Evolutionary conservation across 1,284 basidiomycete species (phyloP).

Genomic region (Leccinum fallax): DNA sequence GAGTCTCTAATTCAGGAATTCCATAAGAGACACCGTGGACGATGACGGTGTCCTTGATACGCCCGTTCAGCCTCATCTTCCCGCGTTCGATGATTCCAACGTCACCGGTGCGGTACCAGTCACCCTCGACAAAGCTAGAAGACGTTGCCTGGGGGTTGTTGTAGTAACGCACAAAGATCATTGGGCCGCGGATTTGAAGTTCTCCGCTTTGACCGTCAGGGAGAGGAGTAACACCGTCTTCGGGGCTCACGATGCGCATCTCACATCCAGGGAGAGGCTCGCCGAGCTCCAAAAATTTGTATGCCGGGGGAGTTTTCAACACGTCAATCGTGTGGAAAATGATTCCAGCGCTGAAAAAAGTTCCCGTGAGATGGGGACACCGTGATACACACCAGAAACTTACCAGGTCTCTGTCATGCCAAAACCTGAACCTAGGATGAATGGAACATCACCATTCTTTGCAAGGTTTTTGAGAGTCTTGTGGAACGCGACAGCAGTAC

Average conservation of each 20-base stretch:
- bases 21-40: neutral
- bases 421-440: neutral
- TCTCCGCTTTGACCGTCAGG: neutral
- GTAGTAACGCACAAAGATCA: neutral
- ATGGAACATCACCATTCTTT: neutral
- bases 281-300: neutral
- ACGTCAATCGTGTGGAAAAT: neutral
- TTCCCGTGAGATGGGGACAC: neutral
- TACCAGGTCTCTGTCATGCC: neutral
- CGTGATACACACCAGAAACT: neutral
- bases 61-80: neutral
- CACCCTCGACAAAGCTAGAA: neutral
- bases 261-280: neutral
- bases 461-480: neutral
- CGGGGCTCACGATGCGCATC: neutral
- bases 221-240: neutral
- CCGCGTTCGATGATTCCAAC: neutral
- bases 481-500: neutral
- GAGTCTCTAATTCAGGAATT: neutral
- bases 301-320: neutral
- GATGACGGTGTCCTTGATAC: neutral
- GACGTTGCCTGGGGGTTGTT: neutral
- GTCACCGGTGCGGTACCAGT: neutral
- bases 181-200: neutral
- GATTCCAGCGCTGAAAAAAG: neutral